Base-by-base conservation (phyloP, 1,284 basidiomycete species). In the Ustilago curta region DNA sequence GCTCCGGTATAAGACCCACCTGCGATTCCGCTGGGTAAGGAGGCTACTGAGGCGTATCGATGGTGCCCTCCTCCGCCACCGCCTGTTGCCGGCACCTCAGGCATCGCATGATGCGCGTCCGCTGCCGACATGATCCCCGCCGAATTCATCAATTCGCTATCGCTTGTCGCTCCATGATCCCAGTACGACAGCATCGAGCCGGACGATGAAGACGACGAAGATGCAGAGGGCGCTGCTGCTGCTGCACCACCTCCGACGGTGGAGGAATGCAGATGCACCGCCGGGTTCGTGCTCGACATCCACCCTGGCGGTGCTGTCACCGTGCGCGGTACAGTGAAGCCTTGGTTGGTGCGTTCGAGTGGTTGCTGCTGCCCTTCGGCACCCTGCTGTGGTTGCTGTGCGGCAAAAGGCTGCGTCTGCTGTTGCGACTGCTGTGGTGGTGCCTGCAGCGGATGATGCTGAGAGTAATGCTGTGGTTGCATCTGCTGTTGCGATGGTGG, bases 141-240 rank as follows among this genome's bases (percentile, higher is more conserved):
- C 45, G 68, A 57, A 16, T 54, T 32, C 62, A 61, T 65, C 35
- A 60, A 44, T 9, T 70, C 62, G 54, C 49, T 44, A 29, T 70
- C 62, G 47, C 68, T 65, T 6, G 57, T 12, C 19, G 50, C 58
- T 14, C 58, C 51, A 19, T 65, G 68, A 16, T 65, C 62, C 68
- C 68, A 70, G 27, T 61, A 65, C 31, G 61, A 65, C 5, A 70
- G 40, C 21, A 65, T 35, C 29, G 68, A 70, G 5, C 68, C 62
- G 2, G 68, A 57, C 8, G 68, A 60, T 3, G 68, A 70, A 2
- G 62, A 60, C 19, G 62, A 60, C 1, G 53, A 58, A 25, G 68
- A 54, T 8, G 58, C 62, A 9, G 43, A 35, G 2, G 35, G 35
- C 35, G 50, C 39, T 12, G 49, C 32, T 11, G 35, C 40, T 3